Evolutionary conservation across 2,329 filamentous ascomycete genomes (phyloP).

Genomic region (Sporothrix luriei): DNA sequence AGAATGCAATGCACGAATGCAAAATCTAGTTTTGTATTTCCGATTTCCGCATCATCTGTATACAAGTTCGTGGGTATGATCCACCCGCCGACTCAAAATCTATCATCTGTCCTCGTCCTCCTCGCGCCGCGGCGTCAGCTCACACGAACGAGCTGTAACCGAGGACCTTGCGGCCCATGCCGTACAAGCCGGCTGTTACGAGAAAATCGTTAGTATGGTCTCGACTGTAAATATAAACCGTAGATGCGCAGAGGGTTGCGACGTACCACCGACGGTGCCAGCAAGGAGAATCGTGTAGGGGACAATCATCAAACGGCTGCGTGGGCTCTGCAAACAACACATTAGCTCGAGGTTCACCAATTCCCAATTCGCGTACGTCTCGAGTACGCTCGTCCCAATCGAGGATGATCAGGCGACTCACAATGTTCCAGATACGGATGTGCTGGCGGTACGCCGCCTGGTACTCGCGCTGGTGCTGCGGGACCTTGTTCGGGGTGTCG

Average conservation of each 20-base stretch:
- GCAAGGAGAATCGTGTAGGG: conserved; percentile 69
- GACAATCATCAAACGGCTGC: conserved; percentile 65
- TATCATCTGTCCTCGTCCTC: not conserved
- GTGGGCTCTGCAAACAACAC: conserved; percentile 57
- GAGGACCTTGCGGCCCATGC: conserved; percentile 70
- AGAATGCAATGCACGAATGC: not conserved
- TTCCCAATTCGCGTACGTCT: conserved; percentile 14
- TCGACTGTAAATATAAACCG: not conserved
- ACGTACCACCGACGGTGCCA: conserved; percentile 61
- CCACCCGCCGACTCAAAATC: conserved; percentile 15
- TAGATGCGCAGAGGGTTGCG: not conserved
- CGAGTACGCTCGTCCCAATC: not conserved
- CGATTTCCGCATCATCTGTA: conserved; percentile 23
- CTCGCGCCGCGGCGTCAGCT: conserved; percentile 1
- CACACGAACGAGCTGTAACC: conserved; percentile 77
- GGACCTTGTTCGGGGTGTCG: conserved; percentile 76
- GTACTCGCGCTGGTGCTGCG: conserved; percentile 72
- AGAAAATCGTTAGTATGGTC: not conserved
- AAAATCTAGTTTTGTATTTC: conserved; percentile 9
- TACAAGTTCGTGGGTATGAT: conserved; percentile 26
- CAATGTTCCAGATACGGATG: conserved; percentile 75
- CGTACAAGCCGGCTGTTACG: conserved; percentile 63
- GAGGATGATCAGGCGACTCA: conserved; percentile 51
- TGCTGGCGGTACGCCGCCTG: conserved; percentile 71
- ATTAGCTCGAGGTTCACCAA: conserved; percentile 26